Percentiles rank a stretch among this genome's conserved stretches.
phyloP scores from a whole-genome alignment of 371 early-diverging fungal genomes.

The Mucor irregularis region DNA sequence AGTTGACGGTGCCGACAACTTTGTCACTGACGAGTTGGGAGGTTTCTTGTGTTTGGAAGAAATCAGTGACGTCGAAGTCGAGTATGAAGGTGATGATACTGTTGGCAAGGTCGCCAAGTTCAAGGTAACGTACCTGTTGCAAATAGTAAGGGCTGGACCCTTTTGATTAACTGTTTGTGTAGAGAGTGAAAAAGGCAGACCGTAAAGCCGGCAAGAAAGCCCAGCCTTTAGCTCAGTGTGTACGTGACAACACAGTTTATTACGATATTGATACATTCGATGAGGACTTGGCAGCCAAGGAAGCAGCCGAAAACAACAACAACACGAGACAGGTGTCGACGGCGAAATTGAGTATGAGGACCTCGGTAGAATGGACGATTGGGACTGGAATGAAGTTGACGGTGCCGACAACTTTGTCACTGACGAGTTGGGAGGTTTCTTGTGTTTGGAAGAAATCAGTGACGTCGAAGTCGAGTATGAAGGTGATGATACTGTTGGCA shows the following conservation, averaged over 20 bases:
- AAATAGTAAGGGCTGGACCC: no score
- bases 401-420: constrained; percentile 44
- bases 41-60: constrained; percentile 89
- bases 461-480: constrained; percentile 80
- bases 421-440: constrained; percentile 77
- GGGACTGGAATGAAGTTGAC: constrained; percentile 66
- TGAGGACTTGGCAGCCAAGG: constrained; percentile 38
- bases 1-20: constrained; percentile 42
- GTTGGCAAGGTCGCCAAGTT: constrained; percentile 70
- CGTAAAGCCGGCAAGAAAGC: constrained; percentile 41
- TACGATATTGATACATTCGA: constrained; percentile 60
- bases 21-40: constrained; percentile 64
- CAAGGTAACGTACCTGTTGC: constrained; percentile 55
- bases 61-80: constrained; percentile 80
- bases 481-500: constrained; percentile 62
- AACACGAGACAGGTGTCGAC: constrained; percentile 23
- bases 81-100: constrained; percentile 62
- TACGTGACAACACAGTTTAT: constrained; percentile 45
- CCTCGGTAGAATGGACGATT: constrained; percentile 46
- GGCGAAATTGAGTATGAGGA: constrained; percentile 35
- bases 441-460: constrained; percentile 86
- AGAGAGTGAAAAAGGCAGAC: constrained; percentile 51
- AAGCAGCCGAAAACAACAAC: constrained; percentile 44
- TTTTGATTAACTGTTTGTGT: no score
- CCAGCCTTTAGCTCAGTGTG: constrained; percentile 43